A percentile compares a stretch with the other conserved stretches of the same genome.
Evolutionary conservation across 2,329 filamentous ascomycete genomes (phyloP).

Genomic region (Diatrype stigma): DNA sequence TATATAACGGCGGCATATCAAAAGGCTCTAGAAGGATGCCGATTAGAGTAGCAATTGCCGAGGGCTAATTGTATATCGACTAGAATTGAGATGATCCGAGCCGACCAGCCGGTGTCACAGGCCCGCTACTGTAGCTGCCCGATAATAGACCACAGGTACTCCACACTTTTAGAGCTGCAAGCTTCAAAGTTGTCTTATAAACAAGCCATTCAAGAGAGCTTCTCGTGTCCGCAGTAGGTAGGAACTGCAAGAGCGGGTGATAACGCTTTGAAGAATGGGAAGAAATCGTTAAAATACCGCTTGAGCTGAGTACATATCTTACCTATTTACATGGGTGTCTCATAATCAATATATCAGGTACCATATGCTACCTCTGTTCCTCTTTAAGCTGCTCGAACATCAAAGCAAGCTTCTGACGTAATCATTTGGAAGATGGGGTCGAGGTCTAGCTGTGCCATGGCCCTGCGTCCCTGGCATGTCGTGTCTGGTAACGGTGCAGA

Average conservation of each 20-base stretch:
- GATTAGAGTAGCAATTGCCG: not conserved
- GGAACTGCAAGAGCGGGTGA: too few relatives aligned
- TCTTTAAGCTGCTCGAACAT: not conserved
- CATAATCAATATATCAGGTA: not conserved
- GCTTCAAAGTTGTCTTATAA: too few relatives aligned
- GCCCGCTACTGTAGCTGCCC: not conserved
- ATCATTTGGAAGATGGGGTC: not conserved
- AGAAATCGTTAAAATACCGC: too few relatives aligned
- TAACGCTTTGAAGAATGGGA: too few relatives aligned
- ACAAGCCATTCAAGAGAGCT: too few relatives aligned
- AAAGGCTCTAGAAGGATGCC: not conserved
- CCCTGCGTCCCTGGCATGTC: not conserved
- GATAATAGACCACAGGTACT: too few relatives aligned
- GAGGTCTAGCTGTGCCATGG: not conserved
- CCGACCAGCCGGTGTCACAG: not conserved
- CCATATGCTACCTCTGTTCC: not conserved
- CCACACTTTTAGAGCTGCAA: too few relatives aligned
- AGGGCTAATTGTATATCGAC: not conserved
- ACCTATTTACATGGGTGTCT: too few relatives aligned
- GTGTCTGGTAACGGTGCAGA: not conserved
- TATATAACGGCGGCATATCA: not conserved
- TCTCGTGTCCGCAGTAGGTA: too few relatives aligned
- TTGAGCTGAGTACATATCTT: not conserved
- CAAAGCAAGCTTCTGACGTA: conserved; percentile 1
- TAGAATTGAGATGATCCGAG: not conserved